Conservation (phyloP, 768 basidiomycete genomes). For the Melanogaster broomeanus region DNA sequence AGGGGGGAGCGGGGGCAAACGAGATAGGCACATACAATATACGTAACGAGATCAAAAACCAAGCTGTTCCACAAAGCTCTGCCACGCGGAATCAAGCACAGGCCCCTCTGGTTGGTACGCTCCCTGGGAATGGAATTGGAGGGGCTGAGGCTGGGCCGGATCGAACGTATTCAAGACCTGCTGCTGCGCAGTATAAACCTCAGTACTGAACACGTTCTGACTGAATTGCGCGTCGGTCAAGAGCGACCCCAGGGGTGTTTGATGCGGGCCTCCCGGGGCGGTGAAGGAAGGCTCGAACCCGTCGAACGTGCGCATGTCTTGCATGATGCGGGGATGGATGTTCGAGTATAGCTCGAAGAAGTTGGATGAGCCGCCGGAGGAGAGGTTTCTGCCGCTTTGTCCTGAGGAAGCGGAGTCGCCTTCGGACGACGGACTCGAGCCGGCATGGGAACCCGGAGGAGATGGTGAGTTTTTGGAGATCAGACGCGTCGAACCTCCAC, state of each 20-base stretch:
- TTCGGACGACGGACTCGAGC: slow-evolving; percentile 12
- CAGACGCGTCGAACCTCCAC: slow-evolving; percentile 51
- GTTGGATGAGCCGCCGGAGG: neutral
- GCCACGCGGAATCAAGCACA: slow-evolving; percentile 63
- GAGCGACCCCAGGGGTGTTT: slow-evolving; percentile 26
- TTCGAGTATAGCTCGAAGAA: slow-evolving; percentile 9
- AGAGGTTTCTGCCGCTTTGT: neutral
- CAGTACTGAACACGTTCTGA: slow-evolving; percentile 16
- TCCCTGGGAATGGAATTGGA: slow-evolving; percentile 3
- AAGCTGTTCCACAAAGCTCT: slow-evolving; percentile 67
- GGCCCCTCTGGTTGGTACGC: slow-evolving; percentile 25
- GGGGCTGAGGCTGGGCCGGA: slow-evolving; percentile 14
- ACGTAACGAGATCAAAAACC: slow-evolving; percentile 40
- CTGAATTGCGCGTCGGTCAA: slow-evolving; percentile 34
- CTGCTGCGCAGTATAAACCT: slow-evolving; percentile 7
- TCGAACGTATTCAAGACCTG: slow-evolving; percentile 16
- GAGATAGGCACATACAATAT: neutral
- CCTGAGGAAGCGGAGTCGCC: slow-evolving; percentile 15
- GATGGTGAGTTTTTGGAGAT: slow-evolving; percentile 26
- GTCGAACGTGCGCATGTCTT: slow-evolving; percentile 51
- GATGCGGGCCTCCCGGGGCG: slow-evolving; percentile 26
- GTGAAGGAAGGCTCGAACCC: slow-evolving; percentile 29
- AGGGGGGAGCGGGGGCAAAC: too few species aligned
- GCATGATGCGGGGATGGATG: slow-evolving; percentile 43
- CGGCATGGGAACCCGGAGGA: slow-evolving; percentile 2